phyloP scores from a whole-genome alignment of 306 rosid genomes.

The Quercus robur region DNA sequence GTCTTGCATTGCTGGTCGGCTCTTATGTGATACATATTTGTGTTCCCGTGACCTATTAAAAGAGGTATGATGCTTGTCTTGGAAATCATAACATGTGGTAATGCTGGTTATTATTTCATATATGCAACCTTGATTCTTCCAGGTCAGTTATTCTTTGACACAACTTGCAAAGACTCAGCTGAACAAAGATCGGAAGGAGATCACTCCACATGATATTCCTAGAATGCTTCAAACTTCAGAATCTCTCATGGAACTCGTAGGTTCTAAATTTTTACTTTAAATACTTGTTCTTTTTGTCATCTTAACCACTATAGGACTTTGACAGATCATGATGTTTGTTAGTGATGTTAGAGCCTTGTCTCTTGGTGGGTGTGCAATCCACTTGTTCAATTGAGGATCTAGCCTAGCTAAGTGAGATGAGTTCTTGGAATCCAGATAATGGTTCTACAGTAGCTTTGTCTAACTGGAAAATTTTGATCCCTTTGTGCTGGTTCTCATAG shows the following conservation, averaged over 20 bases:
- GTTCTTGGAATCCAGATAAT: conserved; percentile 6
- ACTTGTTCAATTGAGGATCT: conserved; percentile 10
- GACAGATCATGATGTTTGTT: neutral
- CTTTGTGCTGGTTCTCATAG: conserved; percentile 19
- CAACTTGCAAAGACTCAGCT: conserved; percentile 90
- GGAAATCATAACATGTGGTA: conserved; percentile 6
- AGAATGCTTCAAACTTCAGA: conserved; percentile 71
- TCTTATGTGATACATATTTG: conserved; percentile 88
- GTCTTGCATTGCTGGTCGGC: conserved; percentile 93
- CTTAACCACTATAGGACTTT: neutral
- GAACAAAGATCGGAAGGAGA: conserved; percentile 81
- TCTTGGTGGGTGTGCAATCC: neutral
- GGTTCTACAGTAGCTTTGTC: neutral
- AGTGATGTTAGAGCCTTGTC: neutral
- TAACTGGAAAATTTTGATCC: conserved; percentile 11
- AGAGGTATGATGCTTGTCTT: conserved; percentile 59
- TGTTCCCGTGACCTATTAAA: conserved; percentile 88
- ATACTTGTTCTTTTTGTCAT: neutral
- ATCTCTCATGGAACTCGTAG: conserved; percentile 76
- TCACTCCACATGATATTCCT: conserved; percentile 74
- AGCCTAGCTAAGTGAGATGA: neutral
- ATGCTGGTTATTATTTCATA: conserved; percentile 22
- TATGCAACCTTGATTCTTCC: conserved; percentile 32
- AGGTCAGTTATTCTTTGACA: conserved; percentile 91
- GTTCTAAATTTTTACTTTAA: conserved; percentile 28